Base-by-base conservation (phyloP, 495 filamentous ascomycete species). In the Neurospora hispaniola region DNA sequence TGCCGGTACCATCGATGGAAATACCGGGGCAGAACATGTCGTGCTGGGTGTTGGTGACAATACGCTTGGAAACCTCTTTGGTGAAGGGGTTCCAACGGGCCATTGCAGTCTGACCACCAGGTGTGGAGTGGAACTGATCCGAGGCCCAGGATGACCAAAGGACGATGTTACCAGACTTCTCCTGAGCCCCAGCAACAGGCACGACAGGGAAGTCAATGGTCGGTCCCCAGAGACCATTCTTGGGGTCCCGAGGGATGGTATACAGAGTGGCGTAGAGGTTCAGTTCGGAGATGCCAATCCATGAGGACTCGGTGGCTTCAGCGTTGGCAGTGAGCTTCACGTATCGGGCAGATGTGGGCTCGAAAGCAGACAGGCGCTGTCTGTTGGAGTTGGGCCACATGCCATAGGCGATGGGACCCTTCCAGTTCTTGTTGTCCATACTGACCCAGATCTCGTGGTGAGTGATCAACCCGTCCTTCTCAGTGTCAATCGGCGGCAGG, bases 1-100 rank as follows among this genome's bases (percentile, higher is more conserved):
- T 80, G 18, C 89, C 89, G 23, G 83, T 79, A 31, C 79, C 75
- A 73, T 87, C 84, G 11, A 86, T 74, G 4, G 85, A 86, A 39
- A 87, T 86, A 1, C 89, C 88, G 6, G 89, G 88, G 76, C 89
- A 90, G 75, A 90, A 91, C 87, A 91, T 90, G 74, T 81, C 77
- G 72, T 82, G 79, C 8, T 82, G 72, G 14, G 84, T 89, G 70
- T 89, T 80, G 27, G 75, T 74, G 46, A 88, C 75, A 16, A 75
- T 80, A 27, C 79, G 75, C 46, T 83, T 78, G n/a, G 81, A 80
- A 1, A 86, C 77, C 0, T 72, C 76, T 7, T 77, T 75, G 4
- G 73, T 80, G 8, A 48, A 41, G 9, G 80, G 83, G 73, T 83
- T 77, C 79, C 79, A 86, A 20, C 80, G 80, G 12, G 85, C 82